Percentiles rank a stretch among this genome's conserved stretches.
phyloP scores from a whole-genome alignment of 306 rosid species.

The Prunus salicina region DNA sequence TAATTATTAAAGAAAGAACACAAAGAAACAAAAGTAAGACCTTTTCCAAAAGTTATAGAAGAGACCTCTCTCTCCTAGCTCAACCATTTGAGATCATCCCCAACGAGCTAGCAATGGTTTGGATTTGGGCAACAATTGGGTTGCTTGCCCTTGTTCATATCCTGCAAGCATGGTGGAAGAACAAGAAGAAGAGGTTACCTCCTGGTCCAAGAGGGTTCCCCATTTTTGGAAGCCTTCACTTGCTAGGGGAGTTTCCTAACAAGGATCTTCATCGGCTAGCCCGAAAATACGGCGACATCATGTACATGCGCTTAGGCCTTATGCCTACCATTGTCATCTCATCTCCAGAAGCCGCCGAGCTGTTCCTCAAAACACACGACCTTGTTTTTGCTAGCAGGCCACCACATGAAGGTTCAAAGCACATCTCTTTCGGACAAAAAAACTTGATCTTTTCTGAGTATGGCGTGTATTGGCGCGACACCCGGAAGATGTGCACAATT shows the following conservation, averaged over 20 bases:
- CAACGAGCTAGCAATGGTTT: neutral
- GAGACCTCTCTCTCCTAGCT: no score
- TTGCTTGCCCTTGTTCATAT: neutral
- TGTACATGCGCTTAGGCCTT: conserved; percentile 27
- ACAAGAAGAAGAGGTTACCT: conserved; percentile 23
- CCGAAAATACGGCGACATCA: conserved; percentile 26
- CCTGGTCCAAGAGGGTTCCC: conserved; percentile 30
- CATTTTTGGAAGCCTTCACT: conserved; percentile 42
- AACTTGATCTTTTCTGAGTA: conserved; percentile 17
- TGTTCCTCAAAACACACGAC: conserved; percentile 56
- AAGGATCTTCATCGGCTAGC: conserved; percentile 19
- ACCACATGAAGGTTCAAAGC: conserved; percentile 5
- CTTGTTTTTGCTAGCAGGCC: conserved; percentile 32
- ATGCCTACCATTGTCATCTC: conserved; percentile 18
- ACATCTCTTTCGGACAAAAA: conserved; percentile 15
- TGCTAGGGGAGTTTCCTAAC: conserved; percentile 34
- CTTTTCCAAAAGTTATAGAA: no score
- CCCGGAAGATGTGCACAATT: conserved; percentile 32
- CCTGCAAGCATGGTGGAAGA: conserved; percentile 3
- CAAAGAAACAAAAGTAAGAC: no score
- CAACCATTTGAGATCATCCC: no score
- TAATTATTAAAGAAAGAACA: no score
- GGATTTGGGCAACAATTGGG: no score
- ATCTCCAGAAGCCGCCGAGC: conserved; percentile 43
- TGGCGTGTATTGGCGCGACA: conserved; percentile 36